phyloP scores from a whole-genome alignment of 2,329 filamentous ascomycete genomes.

The Rhynchosporium agropyri region DNA sequence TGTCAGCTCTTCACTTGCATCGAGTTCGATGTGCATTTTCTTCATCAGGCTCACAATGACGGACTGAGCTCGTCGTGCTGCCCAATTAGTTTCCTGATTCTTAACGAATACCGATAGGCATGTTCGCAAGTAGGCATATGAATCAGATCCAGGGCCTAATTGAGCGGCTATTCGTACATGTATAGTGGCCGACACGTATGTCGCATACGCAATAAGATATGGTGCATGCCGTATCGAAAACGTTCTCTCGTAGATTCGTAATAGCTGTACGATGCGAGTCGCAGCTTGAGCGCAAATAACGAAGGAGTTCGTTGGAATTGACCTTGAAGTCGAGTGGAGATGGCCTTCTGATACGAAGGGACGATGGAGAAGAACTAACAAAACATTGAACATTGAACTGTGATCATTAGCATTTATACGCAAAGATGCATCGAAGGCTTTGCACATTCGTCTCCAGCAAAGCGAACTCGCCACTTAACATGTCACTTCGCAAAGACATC shows the following conservation, averaged over 20 bases:
- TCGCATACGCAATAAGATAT: conserved; percentile 58
- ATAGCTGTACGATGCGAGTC: conserved; percentile 47
- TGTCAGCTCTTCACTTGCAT: neutral
- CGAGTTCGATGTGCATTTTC: conserved; percentile 17
- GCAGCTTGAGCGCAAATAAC: conserved; percentile 51
- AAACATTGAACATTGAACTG: conserved; percentile 52
- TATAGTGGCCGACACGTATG: conserved; percentile 45
- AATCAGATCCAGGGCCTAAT: conserved; percentile 16
- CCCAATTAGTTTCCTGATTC: conserved; percentile 20
- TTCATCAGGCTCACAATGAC: conserved; percentile 20
- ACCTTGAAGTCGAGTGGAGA: conserved; percentile 47
- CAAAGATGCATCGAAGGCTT: too few species aligned
- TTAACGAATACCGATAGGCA: conserved; percentile 19
- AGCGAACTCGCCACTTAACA: too few species aligned
- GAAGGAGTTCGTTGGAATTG: conserved; percentile 47
- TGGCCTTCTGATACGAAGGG: conserved; percentile 56
- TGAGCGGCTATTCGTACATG: conserved; percentile 29
- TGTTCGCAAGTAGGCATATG: conserved; percentile 17
- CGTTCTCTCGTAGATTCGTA: conserved; percentile 49
- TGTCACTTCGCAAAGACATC: too few species aligned
- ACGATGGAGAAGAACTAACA: conserved; percentile 56
- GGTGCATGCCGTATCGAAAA: conserved; percentile 53
- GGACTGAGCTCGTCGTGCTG: conserved; percentile 18
- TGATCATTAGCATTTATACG: neutral
- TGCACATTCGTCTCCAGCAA: too few species aligned